Conservation (phyloP, 2,329 filamentous ascomycete genomes). For the Dactylellina parvicollis region DNA sequence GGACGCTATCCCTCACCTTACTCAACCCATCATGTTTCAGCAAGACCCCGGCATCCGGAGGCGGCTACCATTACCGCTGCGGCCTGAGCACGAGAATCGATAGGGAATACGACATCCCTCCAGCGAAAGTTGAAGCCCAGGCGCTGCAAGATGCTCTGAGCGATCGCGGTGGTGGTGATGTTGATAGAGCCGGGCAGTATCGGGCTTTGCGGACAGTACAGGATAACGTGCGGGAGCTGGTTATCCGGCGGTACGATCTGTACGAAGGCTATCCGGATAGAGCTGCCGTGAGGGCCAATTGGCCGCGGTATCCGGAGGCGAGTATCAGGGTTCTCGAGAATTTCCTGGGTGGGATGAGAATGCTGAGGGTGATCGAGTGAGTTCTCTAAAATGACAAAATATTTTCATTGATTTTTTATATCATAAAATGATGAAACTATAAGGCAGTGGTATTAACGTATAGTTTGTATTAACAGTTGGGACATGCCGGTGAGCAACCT, state of each 20-base stretch:
- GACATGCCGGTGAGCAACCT: not conserved
- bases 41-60: too few relatives aligned
- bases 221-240: conserved; percentile 16
- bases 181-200: not conserved
- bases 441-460: too few relatives aligned
- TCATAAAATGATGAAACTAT: too few relatives aligned
- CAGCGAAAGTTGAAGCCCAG: not conserved
- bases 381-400: not conserved
- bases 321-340: not conserved
- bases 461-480: too few relatives aligned
- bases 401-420: too few relatives aligned
- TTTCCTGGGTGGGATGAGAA: conserved; percentile 6
- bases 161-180: too few relatives aligned
- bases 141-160: not conserved
- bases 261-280: not conserved
- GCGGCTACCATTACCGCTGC: too few relatives aligned
- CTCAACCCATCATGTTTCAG: not conserved
- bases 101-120: too few relatives aligned
- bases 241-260: not conserved
- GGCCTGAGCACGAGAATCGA: too few relatives aligned
- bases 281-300: not conserved
- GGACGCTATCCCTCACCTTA: not conserved
- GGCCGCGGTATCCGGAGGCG: not conserved
- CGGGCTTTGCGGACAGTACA: not conserved
- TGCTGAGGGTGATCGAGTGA: not conserved